Conservation (phyloP, 2,329 filamentous ascomycete genomes). For the Sclerotiophoma versabilis region DNA sequence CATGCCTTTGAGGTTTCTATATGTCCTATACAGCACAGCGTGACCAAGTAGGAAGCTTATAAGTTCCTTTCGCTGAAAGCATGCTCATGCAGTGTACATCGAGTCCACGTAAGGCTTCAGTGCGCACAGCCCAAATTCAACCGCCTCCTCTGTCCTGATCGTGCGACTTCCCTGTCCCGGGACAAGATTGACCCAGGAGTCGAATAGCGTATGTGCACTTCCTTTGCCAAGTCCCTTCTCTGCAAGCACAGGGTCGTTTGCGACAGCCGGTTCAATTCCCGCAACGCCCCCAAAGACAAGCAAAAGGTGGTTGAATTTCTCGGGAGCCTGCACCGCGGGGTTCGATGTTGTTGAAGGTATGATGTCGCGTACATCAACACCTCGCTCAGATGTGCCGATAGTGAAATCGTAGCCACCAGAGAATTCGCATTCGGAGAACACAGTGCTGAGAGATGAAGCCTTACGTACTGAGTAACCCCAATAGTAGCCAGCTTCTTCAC, state of each 20-base stretch:
- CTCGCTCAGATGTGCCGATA: conserved; percentile 83
- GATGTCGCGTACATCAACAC: conserved; percentile 56
- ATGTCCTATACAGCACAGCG: too few species aligned
- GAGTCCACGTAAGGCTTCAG: conserved; percentile 59
- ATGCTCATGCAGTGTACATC: conserved; percentile 16
- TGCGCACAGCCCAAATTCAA: conserved; percentile 77
- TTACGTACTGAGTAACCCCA: conserved; percentile 81
- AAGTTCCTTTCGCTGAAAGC: neutral
- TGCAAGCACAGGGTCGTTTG: conserved; percentile 65
- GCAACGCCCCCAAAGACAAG: conserved; percentile 83
- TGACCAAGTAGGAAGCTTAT: neutral
- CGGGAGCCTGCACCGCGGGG: conserved; percentile 32
- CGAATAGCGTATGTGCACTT: conserved; percentile 75
- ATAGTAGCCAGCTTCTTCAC: conserved; percentile 81
- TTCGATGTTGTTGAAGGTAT: conserved; percentile 25
- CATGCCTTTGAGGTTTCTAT: too few species aligned
- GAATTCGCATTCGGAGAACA: conserved; percentile 79
- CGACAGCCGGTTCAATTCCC: conserved; percentile 77
- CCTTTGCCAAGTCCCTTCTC: conserved; percentile 69
- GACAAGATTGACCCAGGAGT: conserved; percentile 83
- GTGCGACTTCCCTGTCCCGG: conserved; percentile 82
- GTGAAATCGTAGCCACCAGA: conserved; percentile 82
- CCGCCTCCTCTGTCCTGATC: conserved; percentile 83
- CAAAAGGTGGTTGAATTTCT: conserved; percentile 72
- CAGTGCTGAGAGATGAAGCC: conserved; percentile 69